Percentiles rank a stretch among this genome's conserved stretches.
phyloP scores from a whole-genome alignment of 208 protist genomes.

The Wallacemonas sp. region DNA sequence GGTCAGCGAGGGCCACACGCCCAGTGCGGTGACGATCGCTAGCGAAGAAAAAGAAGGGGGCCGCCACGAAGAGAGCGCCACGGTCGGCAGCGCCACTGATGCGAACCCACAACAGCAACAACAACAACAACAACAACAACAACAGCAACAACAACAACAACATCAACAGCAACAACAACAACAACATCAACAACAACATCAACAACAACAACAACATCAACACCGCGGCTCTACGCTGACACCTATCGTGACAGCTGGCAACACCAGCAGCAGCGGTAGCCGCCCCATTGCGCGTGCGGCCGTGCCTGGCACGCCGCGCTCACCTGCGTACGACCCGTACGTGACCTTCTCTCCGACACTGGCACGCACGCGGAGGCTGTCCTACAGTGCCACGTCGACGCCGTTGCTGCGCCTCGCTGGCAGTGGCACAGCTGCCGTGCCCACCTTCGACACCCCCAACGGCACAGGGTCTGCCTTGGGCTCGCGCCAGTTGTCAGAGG shows the following conservation, averaged over 20 bases:
- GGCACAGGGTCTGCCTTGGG: neutral
- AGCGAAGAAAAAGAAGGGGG: too few relatives aligned
- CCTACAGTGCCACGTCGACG: neutral
- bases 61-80: too few relatives aligned
- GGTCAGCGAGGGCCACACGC: too few relatives aligned
- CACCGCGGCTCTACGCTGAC: too few relatives aligned
- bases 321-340: constrained; percentile 9
- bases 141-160: too few relatives aligned
- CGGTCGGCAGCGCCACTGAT: too few relatives aligned
- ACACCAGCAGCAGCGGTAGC: neutral
- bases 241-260: too few relatives aligned
- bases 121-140: too few relatives aligned
- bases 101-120: too few relatives aligned
- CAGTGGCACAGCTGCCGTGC: neutral
- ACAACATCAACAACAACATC: neutral
- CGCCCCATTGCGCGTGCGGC: neutral
- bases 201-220: too few relatives aligned
- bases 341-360: constrained; percentile 4
- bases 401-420: neutral
- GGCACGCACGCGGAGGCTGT: neutral
- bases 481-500: neutral
- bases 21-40: too few relatives aligned
- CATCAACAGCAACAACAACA: neutral
- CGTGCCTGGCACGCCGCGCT: neutral
- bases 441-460: too few relatives aligned